Percentiles rank a stretch among this genome's conserved stretches.
These are phyloP conservation scores for Petrea volubilis DNA, from an alignment of 257 asterid genomes.

Conservation along the genomic window DNA sequence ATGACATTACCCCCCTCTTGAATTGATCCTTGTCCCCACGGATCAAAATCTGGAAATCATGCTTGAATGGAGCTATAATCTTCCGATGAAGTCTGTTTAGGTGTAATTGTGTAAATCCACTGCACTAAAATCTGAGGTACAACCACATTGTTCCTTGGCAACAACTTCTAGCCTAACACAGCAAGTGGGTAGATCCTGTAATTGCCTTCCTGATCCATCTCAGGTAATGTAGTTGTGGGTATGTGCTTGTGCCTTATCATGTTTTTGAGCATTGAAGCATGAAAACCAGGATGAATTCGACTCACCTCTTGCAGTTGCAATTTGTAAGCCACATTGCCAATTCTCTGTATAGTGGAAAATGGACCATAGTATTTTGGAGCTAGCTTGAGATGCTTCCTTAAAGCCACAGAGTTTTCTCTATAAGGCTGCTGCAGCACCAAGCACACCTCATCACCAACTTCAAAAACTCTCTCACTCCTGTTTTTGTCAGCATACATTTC, in stretches of 20 bases:
- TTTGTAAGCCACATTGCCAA: neutral
- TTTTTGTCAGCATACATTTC: neutral
- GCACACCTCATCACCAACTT: neutral
- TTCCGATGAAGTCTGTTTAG: neutral
- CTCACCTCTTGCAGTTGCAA: neutral
- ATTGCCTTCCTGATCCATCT: neutral
- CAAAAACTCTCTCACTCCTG: neutral
- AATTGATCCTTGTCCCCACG: no score
- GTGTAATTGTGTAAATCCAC: neutral
- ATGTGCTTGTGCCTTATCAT: neutral
- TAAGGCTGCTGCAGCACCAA: neutral
- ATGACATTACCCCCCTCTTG: no score
- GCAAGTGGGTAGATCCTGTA: neutral
- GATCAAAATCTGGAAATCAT: no score
- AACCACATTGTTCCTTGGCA: neutral
- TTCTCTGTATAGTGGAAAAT: neutral
- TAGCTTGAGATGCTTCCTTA: neutral
- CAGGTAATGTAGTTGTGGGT: neutral
- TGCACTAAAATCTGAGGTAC: neutral
- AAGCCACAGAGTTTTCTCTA: neutral
- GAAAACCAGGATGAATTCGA: neutral
- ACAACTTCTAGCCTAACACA: neutral
- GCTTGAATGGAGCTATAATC: neutral
- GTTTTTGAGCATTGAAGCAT: neutral
- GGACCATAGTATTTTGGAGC: neutral